Conservation (phyloP, 2,329 filamentous ascomycete genomes). For the Aspergillus sp. region DNA sequence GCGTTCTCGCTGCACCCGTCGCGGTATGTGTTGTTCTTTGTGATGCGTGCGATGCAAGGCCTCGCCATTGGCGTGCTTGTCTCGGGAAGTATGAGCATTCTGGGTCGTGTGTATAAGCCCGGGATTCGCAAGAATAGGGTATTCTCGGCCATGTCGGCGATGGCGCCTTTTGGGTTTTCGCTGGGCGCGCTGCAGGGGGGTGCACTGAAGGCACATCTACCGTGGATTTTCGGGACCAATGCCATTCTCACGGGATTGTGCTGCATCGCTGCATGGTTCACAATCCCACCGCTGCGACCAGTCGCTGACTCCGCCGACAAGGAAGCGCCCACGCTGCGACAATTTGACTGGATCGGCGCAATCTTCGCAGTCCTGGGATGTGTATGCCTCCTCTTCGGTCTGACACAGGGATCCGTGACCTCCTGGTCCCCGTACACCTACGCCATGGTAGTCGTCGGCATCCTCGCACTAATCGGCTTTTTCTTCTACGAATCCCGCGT, state of each 20-base stretch:
- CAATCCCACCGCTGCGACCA: conserved; percentile 33
- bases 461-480: conserved; percentile 42
- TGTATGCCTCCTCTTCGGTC: conserved; percentile 51
- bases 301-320: conserved; percentile 22
- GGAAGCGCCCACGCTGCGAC: conserved; percentile 23
- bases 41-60: conserved; percentile 38
- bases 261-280: conserved; percentile 31
- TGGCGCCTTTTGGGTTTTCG: conserved; percentile 40
- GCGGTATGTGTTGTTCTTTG: conserved; percentile 30
- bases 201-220: conserved; percentile 31
- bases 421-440: conserved; percentile 47
- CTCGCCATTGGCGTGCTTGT: conserved; percentile 45
- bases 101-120: conserved; percentile 41
- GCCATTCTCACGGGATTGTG: conserved; percentile 35
- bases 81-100: conserved; percentile 44
- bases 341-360: conserved; percentile 37
- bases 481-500: conserved; percentile 42
- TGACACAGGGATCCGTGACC: conserved; percentile 47
- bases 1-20: conserved; percentile 32
- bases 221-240: conserved; percentile 41
- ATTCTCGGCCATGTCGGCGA: conserved; percentile 44
- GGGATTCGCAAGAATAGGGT: conserved; percentile 43
- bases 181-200: conserved; percentile 41
- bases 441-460: conserved; percentile 40
- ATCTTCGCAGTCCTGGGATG: conserved; percentile 44